Evolutionary conservation across 768 basidiomycete species (phyloP).

Genomic region (Holtermannia corniformis): DNA sequence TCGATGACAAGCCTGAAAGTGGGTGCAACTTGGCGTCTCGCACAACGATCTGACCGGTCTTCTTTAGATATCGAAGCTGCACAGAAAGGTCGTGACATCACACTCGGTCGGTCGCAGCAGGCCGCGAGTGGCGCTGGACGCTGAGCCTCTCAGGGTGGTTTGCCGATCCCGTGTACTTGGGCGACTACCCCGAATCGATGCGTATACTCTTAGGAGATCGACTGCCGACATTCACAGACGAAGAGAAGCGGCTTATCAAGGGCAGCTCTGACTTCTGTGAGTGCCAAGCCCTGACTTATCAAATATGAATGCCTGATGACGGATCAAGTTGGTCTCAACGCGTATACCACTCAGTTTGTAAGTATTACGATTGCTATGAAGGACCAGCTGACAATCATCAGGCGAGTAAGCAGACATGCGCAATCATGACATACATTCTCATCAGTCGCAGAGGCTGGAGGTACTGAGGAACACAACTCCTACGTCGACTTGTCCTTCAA

Average conservation of each 20-base stretch:
- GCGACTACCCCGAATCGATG: constrained; percentile 13
- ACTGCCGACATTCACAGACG: constrained; percentile 18
- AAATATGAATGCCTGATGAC: neutral
- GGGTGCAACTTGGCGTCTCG: constrained; percentile 1
- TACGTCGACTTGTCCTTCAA: constrained; percentile 3
- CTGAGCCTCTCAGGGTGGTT: constrained; percentile 1
- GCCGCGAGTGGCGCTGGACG: neutral
- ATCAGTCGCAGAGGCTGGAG: constrained; percentile 1
- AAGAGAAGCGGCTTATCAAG: constrained; percentile 25
- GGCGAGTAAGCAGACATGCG: constrained; percentile 9
- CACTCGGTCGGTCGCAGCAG: neutral
- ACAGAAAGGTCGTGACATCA: constrained; percentile 11
- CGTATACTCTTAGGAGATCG: constrained; percentile 10
- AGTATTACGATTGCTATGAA: too few species aligned
- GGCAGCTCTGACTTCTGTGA: constrained; percentile 24
- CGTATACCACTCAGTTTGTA: constrained; percentile 13
- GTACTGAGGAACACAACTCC: neutral
- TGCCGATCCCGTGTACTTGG: constrained; percentile 22
- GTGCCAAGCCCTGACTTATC: neutral
- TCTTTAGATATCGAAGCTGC: constrained; percentile 15
- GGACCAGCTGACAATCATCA: too few species aligned
- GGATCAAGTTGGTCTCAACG: constrained; percentile 14
- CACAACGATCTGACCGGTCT: constrained; percentile 16
- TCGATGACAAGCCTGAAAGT: constrained; percentile 4
- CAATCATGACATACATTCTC: constrained; percentile 5